Conservation (phyloP, 768 basidiomycete species). For the Panaeolus papilionaceus region DNA sequence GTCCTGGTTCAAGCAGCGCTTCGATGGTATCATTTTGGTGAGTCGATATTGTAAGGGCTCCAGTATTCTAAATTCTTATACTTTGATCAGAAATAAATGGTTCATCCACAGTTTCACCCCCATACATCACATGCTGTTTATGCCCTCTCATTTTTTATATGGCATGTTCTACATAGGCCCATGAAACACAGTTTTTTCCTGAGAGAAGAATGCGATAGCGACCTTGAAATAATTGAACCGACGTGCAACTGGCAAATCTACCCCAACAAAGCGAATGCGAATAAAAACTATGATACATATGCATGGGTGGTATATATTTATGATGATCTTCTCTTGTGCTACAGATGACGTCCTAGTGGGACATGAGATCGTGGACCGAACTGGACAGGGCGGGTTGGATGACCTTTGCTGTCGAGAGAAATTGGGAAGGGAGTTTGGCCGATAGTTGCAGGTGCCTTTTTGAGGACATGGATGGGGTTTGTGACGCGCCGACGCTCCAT, state of each 20-base stretch:
- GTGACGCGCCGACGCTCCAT: constrained; percentile 28
- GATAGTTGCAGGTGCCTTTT: not conserved
- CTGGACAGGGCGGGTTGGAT: constrained; percentile 41
- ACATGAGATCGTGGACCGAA: constrained; percentile 43
- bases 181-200: constrained; percentile 30
- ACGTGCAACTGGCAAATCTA: not conserved
- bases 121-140: constrained; percentile 35
- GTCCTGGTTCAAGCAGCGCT: constrained; percentile 99
- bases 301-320: constrained; percentile 3
- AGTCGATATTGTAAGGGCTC: constrained; percentile 34
- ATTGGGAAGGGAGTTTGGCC: constrained; percentile 35
- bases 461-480: constrained; percentile 16
- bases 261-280: not conserved
- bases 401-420: constrained; percentile 43
- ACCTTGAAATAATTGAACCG: not conserved
- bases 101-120: constrained; percentile 26
- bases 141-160: constrained; percentile 34
- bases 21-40: constrained; percentile 96
- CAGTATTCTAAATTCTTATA: constrained; percentile 19
- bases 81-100: constrained; percentile 40
- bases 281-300: constrained; percentile 14
- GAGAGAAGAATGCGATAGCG: constrained; percentile 15
- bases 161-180: constrained; percentile 39
- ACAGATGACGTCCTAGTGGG: constrained; percentile 25
- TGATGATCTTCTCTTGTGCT: not conserved